Percentiles rank a stretch among this genome's conserved stretches.
Conservation (phyloP, 2,329 filamentous ascomycete genomes). For the Cadophora sp. region DNA sequence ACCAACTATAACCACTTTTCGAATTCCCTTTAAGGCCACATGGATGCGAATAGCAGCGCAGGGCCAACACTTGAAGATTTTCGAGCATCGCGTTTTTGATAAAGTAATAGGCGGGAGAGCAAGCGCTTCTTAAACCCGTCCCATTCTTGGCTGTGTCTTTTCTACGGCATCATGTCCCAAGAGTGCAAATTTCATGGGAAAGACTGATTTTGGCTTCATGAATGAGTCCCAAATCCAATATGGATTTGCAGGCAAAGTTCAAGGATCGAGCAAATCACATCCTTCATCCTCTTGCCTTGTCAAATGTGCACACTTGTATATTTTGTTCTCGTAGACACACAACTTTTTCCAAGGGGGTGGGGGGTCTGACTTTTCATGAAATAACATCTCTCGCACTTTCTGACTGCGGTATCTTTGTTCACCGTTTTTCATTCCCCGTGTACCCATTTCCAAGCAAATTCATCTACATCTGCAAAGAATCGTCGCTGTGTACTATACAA, state of each 20-base stretch:
- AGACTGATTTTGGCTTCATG: background rate
- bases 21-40: background rate
- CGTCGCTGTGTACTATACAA: constrained; percentile 4
- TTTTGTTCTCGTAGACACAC: background rate
- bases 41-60: background rate
- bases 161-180: background rate
- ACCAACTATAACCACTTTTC: background rate
- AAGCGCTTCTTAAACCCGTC: background rate
- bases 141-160: background rate
- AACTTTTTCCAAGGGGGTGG: too few species aligned
- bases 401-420: background rate
- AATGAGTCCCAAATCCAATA: background rate
- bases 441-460: background rate
- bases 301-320: background rate
- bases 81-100: background rate
- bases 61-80: background rate
- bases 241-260: background rate
- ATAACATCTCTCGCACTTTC: background rate
- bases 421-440: background rate
- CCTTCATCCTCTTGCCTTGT: background rate
- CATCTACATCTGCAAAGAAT: background rate
- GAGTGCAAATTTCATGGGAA: background rate
- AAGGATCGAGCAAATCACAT: background rate
- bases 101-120: background rate
- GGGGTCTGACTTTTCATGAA: background rate